These are phyloP conservation scores for Cystobasidium tubakii DNA, from an alignment of 768 basidiomycete genomes.

Conservation along the genomic window DNA sequence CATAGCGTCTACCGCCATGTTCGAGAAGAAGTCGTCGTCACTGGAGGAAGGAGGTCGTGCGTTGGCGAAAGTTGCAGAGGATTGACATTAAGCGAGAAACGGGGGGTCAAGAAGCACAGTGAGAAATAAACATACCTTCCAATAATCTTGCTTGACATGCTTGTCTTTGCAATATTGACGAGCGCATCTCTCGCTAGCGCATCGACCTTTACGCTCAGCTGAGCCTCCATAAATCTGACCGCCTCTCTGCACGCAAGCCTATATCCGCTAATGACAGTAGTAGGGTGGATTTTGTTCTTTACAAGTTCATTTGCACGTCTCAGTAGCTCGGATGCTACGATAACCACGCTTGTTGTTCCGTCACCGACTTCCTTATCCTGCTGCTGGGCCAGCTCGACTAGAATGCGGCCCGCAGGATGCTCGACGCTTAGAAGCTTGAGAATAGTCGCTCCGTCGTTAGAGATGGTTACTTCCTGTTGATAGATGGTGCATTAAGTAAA, in stretches of 20 bases:
- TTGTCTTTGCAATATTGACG: constrained; percentile 94
- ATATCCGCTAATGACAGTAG: constrained; percentile 98
- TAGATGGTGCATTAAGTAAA: not conserved
- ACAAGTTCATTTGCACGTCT: constrained; percentile 96
- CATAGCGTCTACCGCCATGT: constrained; percentile 99
- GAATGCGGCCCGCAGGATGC: constrained; percentile 93
- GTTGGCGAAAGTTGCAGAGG: constrained; percentile 26
- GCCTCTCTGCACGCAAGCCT: constrained; percentile 93
- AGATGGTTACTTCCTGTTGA: constrained; percentile 90
- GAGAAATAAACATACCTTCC: constrained; percentile 65
- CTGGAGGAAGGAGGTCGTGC: constrained; percentile 52
- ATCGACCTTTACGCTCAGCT: constrained; percentile 90
- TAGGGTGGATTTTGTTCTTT: constrained; percentile 96
- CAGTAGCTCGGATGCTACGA: constrained; percentile 93
- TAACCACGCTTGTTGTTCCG: constrained; percentile 96
- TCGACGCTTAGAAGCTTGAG: constrained; percentile 86
- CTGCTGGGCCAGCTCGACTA: constrained; percentile 96
- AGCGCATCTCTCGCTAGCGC: constrained; percentile 82
- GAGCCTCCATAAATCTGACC: constrained; percentile 95
- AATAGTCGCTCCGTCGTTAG: constrained; percentile 99
- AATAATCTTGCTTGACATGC: constrained; percentile 98
- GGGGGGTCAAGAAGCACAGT: not conserved
- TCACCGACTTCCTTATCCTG: constrained; percentile 99
- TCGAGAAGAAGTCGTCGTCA: constrained; percentile 94
- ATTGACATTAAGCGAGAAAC: not conserved